Conservation (phyloP, 2,329 filamentous ascomycete species). For the Pyricularia grisea region DNA sequence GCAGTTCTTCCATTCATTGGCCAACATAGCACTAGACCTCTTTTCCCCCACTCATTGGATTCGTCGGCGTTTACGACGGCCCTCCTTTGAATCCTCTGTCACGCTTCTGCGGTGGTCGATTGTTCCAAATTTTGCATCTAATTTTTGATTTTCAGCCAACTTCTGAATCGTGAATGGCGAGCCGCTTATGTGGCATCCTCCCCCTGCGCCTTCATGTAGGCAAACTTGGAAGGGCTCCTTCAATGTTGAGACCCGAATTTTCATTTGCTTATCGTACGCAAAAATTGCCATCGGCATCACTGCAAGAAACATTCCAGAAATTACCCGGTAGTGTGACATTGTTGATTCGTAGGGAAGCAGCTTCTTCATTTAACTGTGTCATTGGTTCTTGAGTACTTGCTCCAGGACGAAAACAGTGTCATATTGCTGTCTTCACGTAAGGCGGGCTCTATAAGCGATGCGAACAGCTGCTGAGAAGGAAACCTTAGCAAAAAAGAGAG, state of each 20-base stretch:
- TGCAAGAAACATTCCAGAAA: neutral
- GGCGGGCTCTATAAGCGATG: too few species aligned
- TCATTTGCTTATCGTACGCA: neutral
- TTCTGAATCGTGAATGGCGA: neutral
- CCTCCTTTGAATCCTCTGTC: neutral
- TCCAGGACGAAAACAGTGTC: too few species aligned
- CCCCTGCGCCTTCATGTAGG: neutral
- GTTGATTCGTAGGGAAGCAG: neutral
- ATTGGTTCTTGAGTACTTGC: too few species aligned
- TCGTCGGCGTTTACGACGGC: neutral
- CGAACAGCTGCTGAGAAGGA: too few species aligned
- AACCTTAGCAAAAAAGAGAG: too few species aligned
- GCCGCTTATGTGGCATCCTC: neutral
- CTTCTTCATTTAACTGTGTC: conserved; percentile 1
- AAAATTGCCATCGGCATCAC: neutral
- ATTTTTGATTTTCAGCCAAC: neutral
- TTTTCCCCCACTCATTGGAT: neutral
- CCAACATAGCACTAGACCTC: neutral
- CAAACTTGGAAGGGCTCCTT: neutral
- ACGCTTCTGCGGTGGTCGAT: neutral
- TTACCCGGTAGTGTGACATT: neutral
- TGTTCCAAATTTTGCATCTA: neutral
- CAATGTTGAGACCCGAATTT: neutral
- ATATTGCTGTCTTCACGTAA: too few species aligned
- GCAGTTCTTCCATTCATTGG: neutral